Evolutionary conservation across 2,329 filamentous ascomycete species (phyloP).

Genomic region (Microcyclospora tardicrescens): DNA sequence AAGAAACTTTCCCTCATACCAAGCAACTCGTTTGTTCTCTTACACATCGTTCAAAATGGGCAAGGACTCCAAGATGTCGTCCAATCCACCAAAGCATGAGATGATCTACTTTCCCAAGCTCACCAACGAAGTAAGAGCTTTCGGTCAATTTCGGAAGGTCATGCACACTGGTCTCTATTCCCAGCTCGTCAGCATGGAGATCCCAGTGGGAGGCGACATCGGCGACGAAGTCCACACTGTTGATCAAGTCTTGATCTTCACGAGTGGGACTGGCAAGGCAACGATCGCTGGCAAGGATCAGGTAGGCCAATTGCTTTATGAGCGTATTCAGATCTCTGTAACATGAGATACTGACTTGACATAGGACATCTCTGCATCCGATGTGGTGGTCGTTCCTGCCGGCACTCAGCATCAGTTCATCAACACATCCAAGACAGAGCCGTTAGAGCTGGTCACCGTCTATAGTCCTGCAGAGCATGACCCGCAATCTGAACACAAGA

Average conservation of each 20-base stretch:
- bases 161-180: conserved; percentile 50
- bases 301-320: conserved; percentile 8
- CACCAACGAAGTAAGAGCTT: conserved; percentile 41
- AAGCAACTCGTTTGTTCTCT: conserved; percentile 6
- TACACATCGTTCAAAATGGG: conserved; percentile 13
- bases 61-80: conserved; percentile 23
- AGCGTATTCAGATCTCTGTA: neutral
- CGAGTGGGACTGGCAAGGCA: conserved; percentile 44
- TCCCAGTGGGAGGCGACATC: conserved; percentile 51
- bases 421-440: conserved; percentile 43
- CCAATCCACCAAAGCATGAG: conserved; percentile 27
- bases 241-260: conserved; percentile 54
- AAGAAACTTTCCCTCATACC: too few species aligned
- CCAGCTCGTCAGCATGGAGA: conserved; percentile 52
- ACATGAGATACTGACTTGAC: conserved; percentile 4
- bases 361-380: conserved; percentile 38
- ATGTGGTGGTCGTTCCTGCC: conserved; percentile 50
- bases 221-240: conserved; percentile 55
- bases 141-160: conserved; percentile 47
- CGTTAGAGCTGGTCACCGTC: conserved; percentile 49
- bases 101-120: conserved; percentile 51
- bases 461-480: conserved; percentile 52
- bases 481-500: conserved; percentile 46
- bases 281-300: conserved; percentile 48
- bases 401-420: conserved; percentile 55